Conservation (phyloP, 805 yeast species). For the Lipomyces spencermartinsiae region DNA sequence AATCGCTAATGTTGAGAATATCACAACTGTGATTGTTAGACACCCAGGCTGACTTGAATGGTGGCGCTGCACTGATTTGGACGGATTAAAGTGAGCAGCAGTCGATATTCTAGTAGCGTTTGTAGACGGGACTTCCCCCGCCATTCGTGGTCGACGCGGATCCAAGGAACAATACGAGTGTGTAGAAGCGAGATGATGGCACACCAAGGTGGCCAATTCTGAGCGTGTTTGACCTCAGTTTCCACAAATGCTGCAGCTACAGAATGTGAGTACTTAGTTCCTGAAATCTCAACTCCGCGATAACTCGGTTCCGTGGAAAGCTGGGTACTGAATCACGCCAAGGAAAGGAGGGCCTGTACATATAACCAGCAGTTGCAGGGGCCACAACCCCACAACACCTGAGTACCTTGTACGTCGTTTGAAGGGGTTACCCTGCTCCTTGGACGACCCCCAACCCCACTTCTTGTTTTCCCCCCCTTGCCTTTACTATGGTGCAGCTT, state of each 20-base stretch:
- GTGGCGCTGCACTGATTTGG: neutral
- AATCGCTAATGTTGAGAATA: conserved; percentile 15
- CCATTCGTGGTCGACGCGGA: conserved; percentile 18
- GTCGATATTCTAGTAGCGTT: neutral
- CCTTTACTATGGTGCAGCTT: no score
- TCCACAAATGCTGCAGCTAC: neutral
- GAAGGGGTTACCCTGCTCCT: no score
- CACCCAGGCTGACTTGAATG: conserved; percentile 16
- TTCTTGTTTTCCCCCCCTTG: no score
- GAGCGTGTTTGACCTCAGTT: neutral
- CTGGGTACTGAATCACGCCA: conserved; percentile 2
- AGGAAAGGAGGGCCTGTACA: no score
- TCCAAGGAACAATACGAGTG: neutral
- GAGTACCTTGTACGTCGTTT: no score
- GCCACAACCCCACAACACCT: no score
- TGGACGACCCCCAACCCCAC: no score
- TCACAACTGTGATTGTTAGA: conserved; percentile 23
- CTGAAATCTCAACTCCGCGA: neutral
- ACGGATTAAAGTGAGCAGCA: neutral
- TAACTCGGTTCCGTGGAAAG: neutral
- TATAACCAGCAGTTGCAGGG: no score
- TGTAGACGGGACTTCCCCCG: conserved; percentile 11
- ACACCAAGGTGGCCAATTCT: neutral
- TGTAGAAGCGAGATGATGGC: neutral
- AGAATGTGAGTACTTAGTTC: neutral